Base-by-base conservation (phyloP, 805 yeast species). In the Candida lessepsii region DNA sequence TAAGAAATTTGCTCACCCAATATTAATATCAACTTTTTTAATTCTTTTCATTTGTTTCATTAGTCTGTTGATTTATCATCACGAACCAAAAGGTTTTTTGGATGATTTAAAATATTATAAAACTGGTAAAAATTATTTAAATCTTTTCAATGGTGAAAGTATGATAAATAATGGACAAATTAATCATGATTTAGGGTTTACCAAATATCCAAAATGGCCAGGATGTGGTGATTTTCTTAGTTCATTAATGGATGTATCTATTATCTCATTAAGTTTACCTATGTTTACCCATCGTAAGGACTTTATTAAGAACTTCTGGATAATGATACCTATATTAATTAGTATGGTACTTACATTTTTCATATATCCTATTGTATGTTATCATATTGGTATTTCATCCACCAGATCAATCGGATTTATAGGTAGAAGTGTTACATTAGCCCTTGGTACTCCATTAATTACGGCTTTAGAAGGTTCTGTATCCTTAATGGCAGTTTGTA, bases 161-260 rank as follows among this genome's bases (percentile, higher is more conserved):
- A 36, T 60, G 48, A 45, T 58, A 31, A 52, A 65, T 25, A 60
- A 52, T 28, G 66, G 69, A 5, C 49, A 57, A 17, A 33, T 27
- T n/a, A 25, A 41, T 10, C 44, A 45, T 11, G 42, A 45, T 10
- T 33, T 37, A 1, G 45, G 42, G 10, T 53, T 42, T 28, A 65
- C 73, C 0, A 52, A 59, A 3, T 58, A 65, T 2, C 69, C 71
- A 1, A 54, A 59, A 15, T 73, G 78, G 75, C 93, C 95, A 1
- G 95, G 95, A 0, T 86, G 90, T 10, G 95, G 95, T 2, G 95
- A 86, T 54, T 67, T 86, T 13, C 68, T 86, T 28, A 57, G 80
- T 5, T 74, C 89, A 0, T 58, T 85, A 48, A 81, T 86, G 83
- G 93, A 85, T 52, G 73, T 83, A 7, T 77, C 88, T 2, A 86